phyloP scores from a whole-genome alignment of 2,329 filamentous ascomycete genomes.

The Dactylella cylindrospora region DNA sequence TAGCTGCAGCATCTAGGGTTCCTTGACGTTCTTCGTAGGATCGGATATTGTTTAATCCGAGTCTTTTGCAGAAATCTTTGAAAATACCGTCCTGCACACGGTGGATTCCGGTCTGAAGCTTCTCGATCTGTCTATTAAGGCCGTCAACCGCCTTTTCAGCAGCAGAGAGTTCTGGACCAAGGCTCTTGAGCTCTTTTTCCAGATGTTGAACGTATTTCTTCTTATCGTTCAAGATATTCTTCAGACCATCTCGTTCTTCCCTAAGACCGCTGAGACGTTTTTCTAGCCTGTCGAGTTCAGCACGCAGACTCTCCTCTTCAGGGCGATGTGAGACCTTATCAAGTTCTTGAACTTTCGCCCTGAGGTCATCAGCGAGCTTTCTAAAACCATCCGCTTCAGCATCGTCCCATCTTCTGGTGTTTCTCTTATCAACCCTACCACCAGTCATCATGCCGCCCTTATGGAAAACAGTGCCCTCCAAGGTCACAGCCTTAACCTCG shows the following conservation, averaged over 20 bases:
- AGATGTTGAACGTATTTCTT: conserved; percentile 75
- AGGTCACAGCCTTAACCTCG: conserved; percentile 87
- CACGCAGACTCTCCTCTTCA: conserved; percentile 78
- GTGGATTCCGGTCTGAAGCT: conserved; percentile 67
- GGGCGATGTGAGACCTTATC: conserved; percentile 73
- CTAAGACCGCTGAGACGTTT: conserved; percentile 70
- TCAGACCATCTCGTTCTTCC: conserved; percentile 65
- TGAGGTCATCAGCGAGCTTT: conserved; percentile 66
- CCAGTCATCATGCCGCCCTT: conserved; percentile 97
- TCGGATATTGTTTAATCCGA: conserved; percentile 85
- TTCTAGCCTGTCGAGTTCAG: conserved; percentile 76
- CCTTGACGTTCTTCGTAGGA: conserved; percentile 94
- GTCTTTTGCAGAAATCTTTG: conserved; percentile 75
- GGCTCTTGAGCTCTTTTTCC: conserved; percentile 70
- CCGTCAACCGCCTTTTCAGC: conserved; percentile 69
- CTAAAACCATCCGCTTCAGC: conserved; percentile 76
- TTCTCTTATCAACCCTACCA: conserved; percentile 76
- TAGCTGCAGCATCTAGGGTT: conserved; percentile 83
- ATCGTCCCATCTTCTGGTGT: conserved; percentile 83
- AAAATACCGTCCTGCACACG: conserved; percentile 88
- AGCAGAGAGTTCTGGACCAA: conserved; percentile 74
- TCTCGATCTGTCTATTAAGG: conserved; percentile 60
- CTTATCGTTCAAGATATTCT: conserved; percentile 82
- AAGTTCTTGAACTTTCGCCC: conserved; percentile 67
- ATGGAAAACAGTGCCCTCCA: conserved; percentile 95